Evolutionary conservation across 176 grass and related monocot species (phyloP).

Genomic region (Oryza brachyantha): DNA sequence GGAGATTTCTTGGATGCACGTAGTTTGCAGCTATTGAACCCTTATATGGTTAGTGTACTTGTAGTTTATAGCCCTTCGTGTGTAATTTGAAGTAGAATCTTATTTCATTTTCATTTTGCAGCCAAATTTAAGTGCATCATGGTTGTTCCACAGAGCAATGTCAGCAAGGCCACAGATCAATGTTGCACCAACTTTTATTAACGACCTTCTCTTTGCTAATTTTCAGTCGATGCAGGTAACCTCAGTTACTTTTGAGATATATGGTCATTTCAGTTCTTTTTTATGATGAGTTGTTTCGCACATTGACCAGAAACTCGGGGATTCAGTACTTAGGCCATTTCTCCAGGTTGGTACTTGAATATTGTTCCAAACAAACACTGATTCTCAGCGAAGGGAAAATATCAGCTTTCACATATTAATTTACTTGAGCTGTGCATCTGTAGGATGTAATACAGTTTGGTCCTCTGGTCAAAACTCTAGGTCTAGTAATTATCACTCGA

Average conservation of each 20-base stretch:
- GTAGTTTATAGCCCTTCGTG: neutral
- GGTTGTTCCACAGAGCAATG: conserved; percentile 97
- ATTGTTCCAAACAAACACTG: conserved; percentile 2
- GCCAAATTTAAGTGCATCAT: conserved; percentile 95
- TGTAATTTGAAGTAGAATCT: conserved; percentile 17
- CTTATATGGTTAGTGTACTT: conserved; percentile 76
- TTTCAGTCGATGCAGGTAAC: conserved; percentile 91
- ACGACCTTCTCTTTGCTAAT: conserved; percentile 90
- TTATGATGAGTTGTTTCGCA: conserved; percentile 34
- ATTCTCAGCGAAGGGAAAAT: conserved; percentile 1
- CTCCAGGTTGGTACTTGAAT: conserved; percentile 59
- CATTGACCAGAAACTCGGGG: conserved; percentile 72
- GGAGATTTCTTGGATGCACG: conserved; percentile 68
- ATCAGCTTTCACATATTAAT: neutral
- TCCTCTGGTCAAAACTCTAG: conserved; percentile 81
- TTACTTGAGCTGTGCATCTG: conserved; percentile 13
- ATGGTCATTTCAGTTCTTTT: neutral
- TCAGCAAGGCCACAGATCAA: conserved; percentile 58
- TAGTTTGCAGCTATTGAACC: conserved; percentile 71
- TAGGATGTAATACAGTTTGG: conserved; percentile 99
- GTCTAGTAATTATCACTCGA: conserved; percentile 66
- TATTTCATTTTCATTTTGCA: conserved; percentile 39
- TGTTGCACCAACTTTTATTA: conserved; percentile 76
- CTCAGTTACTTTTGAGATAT: conserved; percentile 11
- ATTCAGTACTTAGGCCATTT: conserved; percentile 78